Evolutionary conservation across 306 rosid species (phyloP).

Genomic region (barrel medic (Medicago truncatula)): DNA sequence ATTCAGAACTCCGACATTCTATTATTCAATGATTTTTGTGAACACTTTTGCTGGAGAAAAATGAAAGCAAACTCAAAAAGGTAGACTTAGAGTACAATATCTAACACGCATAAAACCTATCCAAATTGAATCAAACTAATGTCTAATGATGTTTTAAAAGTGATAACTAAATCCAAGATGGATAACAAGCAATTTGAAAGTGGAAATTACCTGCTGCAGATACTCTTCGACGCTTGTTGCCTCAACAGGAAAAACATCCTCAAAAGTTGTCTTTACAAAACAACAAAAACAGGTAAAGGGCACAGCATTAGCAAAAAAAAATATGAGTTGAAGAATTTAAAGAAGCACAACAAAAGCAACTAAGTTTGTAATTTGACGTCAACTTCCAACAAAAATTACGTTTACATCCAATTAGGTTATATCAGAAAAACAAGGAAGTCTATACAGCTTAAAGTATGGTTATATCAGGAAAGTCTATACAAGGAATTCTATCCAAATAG

Average conservation of each 20-base stretch:
- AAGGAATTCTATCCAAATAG: slow-evolving; percentile 23
- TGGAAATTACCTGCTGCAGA: slow-evolving; percentile 86
- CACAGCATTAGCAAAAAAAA: slow-evolving; percentile 39
- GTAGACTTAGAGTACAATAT: not conserved
- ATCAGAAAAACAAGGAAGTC: slow-evolving; percentile 38
- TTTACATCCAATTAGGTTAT: slow-evolving; percentile 1
- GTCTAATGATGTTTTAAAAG: not conserved
- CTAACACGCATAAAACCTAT: slow-evolving; percentile 27
- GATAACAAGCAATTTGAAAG: slow-evolving; percentile 18
- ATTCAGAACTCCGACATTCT: slow-evolving; percentile 13
- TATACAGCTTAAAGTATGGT: not conserved
- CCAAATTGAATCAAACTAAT: slow-evolving; percentile 19
- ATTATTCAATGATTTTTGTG: slow-evolving; percentile 23
- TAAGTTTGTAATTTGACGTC: slow-evolving; percentile 17
- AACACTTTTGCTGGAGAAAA: slow-evolving; percentile 2
- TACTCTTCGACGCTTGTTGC: slow-evolving; percentile 97
- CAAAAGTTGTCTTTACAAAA: slow-evolving; percentile 81
- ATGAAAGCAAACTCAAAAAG: slow-evolving; percentile 8
- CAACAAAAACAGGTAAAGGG: slow-evolving; percentile 20
- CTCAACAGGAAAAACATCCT: slow-evolving; percentile 97
- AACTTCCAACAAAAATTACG: slow-evolving; percentile 22
- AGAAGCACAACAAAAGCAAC: slow-evolving; percentile 10
- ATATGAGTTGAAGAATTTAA: not conserved
- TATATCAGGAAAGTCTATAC: slow-evolving; percentile 24
- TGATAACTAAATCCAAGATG: slow-evolving; percentile 4